A percentile compares a stretch with the other conserved stretches of the same genome.
Conservation (phyloP, 2,329 filamentous ascomycete genomes). For the Neonectria ditissima region DNA sequence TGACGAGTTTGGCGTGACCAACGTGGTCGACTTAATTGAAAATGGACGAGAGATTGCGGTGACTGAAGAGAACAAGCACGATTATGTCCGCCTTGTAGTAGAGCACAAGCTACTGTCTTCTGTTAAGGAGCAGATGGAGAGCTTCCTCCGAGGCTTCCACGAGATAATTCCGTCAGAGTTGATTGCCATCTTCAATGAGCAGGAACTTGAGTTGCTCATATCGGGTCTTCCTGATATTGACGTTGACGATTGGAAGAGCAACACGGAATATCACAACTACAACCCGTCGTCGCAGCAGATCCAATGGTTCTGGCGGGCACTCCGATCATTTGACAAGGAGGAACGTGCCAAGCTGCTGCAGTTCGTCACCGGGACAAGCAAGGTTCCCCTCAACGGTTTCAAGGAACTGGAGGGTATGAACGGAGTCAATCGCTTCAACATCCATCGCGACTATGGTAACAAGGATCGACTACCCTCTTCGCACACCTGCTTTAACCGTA, state of each 20-base stretch:
- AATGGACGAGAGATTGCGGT: conserved; percentile 93
- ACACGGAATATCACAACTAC: conserved; percentile 99
- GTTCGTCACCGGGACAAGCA: conserved; percentile 98
- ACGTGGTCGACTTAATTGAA: conserved; percentile 86
- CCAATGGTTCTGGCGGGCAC: conserved; percentile 99
- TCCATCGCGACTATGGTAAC: conserved; percentile 96
- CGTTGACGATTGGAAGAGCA: conserved; percentile 98
- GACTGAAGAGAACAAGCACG: conserved; percentile 98
- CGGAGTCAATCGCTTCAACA: conserved; percentile 97
- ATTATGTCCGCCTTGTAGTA: conserved; percentile 94
- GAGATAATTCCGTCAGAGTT: conserved; percentile 96
- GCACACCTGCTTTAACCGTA: conserved; percentile 99
- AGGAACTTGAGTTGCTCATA: conserved; percentile 95
- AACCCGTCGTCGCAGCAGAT: conserved; percentile 94
- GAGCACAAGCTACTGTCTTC: conserved; percentile 93
- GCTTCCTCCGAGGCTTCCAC: conserved; percentile 96
- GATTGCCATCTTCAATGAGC: conserved; percentile 97
- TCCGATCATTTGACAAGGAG: conserved; percentile 98
- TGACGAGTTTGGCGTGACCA: conserved; percentile 91
- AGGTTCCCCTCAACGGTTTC: conserved; percentile 98
- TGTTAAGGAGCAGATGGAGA: conserved; percentile 92
- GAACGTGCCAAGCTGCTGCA: conserved; percentile 97
- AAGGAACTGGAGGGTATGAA: conserved; percentile 99
- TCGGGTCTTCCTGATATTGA: conserved; percentile 98
- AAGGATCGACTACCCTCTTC: conserved; percentile 96